phyloP scores from a whole-genome alignment of 495 filamentous ascomycete genomes.

The Hypoxylon intermedium region DNA sequence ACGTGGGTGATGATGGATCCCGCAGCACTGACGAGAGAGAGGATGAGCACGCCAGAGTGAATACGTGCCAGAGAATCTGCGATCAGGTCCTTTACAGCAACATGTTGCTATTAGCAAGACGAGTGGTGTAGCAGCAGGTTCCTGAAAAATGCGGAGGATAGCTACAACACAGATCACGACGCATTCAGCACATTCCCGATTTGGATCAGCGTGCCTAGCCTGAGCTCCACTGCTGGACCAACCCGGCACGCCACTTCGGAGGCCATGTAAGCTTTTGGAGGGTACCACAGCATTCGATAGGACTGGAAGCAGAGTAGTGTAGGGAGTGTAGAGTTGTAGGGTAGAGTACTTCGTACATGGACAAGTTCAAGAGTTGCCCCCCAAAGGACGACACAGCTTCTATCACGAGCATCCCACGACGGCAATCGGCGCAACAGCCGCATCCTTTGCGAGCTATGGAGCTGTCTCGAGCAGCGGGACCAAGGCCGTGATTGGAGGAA shows the following conservation, averaged over 20 bases:
- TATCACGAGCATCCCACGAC: slow-evolving; percentile 20
- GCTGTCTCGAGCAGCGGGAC: slow-evolving; percentile 2
- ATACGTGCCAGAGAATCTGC: slow-evolving; percentile 11
- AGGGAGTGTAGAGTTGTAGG: too few relatives aligned
- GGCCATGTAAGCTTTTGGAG: slow-evolving; percentile 42
- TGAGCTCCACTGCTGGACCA: slow-evolving; percentile 44
- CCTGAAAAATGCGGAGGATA: slow-evolving; percentile 42
- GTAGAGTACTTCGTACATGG: not conserved
- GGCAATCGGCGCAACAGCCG: slow-evolving; percentile 36
- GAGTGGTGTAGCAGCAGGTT: not conserved
- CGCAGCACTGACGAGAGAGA: slow-evolving; percentile 12
- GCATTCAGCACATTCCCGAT: slow-evolving; percentile 48
- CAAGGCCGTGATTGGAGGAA: slow-evolving; percentile 22
- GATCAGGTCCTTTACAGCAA: slow-evolving; percentile 11
- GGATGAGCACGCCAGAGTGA: slow-evolving; percentile 3
- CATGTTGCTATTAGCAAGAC: not conserved
- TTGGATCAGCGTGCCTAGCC: slow-evolving; percentile 43
- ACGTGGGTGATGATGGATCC: slow-evolving; percentile 1
- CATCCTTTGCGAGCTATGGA: slow-evolving; percentile 25
- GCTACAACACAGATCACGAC: slow-evolving; percentile 38
- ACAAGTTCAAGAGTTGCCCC: not conserved
- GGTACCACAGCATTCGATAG: slow-evolving; percentile 44
- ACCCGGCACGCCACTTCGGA: slow-evolving; percentile 44
- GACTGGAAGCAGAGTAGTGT: too few relatives aligned
- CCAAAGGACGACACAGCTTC: not conserved